Percentiles rank a stretch among this genome's conserved stretches.
phyloP scores from a whole-genome alignment of 768 basidiomycete genomes.

The Boletus tomentosulus region DNA sequence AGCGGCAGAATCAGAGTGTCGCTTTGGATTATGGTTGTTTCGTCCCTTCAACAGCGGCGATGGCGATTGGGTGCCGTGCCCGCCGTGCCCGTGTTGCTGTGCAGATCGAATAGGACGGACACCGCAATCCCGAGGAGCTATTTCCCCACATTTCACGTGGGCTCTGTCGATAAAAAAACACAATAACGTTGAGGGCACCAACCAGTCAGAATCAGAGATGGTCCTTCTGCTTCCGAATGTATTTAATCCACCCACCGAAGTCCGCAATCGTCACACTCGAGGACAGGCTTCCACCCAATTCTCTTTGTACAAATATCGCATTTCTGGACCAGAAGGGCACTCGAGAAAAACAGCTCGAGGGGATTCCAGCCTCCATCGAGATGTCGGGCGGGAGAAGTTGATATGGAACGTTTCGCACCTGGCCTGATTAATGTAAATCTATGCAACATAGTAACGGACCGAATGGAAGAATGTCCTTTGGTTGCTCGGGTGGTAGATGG shows the following conservation, averaged over 20 bases:
- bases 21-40: constrained; percentile 25
- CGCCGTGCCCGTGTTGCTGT: constrained; percentile 25
- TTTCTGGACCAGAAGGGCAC: constrained; percentile 65
- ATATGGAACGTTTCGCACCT: constrained; percentile 51
- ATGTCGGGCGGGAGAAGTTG: constrained; percentile 26
- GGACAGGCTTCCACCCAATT: constrained; percentile 79
- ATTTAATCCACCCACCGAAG: constrained; percentile 45
- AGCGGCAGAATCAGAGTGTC: constrained; percentile 20
- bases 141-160: constrained; percentile 85
- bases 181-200: background rate
- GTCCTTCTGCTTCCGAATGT: constrained; percentile 7
- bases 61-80: constrained; percentile 11
- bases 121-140: constrained; percentile 77
- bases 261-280: constrained; percentile 89
- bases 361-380: constrained; percentile 62
- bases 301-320: constrained; percentile 82
- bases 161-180: constrained; percentile 42
- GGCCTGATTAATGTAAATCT: constrained; percentile 87
- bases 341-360: constrained; percentile 73
- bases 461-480: constrained; percentile 70
- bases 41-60: constrained; percentile 28
- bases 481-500: constrained; percentile 63
- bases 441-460: constrained; percentile 59
- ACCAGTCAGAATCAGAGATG: constrained; percentile 20
- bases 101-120: constrained; percentile 38